These are phyloP conservation scores for Kandelia obovata DNA, from an alignment of 345 rosid species.

Conservation along the genomic window DNA sequence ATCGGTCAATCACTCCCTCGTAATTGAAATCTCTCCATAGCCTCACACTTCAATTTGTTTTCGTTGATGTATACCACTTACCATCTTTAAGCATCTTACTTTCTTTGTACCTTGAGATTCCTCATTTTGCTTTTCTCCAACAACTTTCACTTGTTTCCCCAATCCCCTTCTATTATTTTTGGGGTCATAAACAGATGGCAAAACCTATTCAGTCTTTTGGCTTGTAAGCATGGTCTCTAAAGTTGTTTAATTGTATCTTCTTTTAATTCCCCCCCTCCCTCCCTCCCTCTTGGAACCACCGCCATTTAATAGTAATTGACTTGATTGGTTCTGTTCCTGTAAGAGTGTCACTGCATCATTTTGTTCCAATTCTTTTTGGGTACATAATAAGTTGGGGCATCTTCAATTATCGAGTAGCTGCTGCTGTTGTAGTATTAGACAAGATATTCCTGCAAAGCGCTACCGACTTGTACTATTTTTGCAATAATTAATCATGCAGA, in stretches of 20 bases:
- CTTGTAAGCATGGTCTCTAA: slow-evolving; percentile 2
- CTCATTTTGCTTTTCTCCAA: background rate
- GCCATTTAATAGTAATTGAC: slow-evolving; percentile 7
- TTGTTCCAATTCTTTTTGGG: background rate
- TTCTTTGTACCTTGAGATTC: slow-evolving; percentile 3
- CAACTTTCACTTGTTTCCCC: background rate
- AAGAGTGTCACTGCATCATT: background rate
- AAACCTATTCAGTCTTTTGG: background rate
- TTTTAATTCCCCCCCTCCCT: background rate
- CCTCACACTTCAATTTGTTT: background rate
- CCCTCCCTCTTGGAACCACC: slow-evolving; percentile 18
- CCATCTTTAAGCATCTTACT: background rate
- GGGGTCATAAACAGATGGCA: slow-evolving; percentile 8
- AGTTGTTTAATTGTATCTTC: slow-evolving; percentile 9
- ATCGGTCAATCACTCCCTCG: background rate
- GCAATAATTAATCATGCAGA: too few species aligned
- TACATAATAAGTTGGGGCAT: too few species aligned
- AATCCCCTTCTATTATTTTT: background rate
- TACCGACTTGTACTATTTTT: too few species aligned
- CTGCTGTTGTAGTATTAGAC: background rate
- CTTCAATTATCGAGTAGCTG: background rate
- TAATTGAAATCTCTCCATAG: too few species aligned
- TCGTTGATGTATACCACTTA: background rate
- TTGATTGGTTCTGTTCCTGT: background rate
- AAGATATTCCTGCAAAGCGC: too few species aligned